Base-by-base conservation (phyloP, 2,329 filamentous ascomycete genomes). In the Canariomyces notabilis region DNA sequence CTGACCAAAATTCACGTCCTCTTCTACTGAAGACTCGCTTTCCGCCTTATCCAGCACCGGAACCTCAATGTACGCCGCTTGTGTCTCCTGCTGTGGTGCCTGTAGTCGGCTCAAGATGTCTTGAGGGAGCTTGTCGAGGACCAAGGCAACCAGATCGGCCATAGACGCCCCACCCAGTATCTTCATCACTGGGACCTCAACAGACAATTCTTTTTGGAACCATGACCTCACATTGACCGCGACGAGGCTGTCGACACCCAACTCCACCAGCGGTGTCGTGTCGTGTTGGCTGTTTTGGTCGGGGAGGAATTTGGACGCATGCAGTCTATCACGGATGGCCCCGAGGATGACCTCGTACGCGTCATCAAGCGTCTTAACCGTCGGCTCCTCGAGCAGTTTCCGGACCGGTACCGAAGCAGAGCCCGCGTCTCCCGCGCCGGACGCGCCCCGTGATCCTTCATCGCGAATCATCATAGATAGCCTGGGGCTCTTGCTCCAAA, bases 121-220 rank as follows among this genome's bases (percentile, higher is more conserved):
- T n/a, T n/a, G n/a, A n/a, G n/a, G n/a, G n/a, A n/a, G n/a, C n/a
- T n/a, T n/a, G n/a, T n/a, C n/a, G n/a, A n/a, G n/a, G n/a, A n/a
- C n/a, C n/a, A n/a, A n/a, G n/a, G n/a, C n/a, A n/a, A n/a, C n/a
- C n/a, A n/a, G n/a, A n/a, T n/a, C n/a, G n/a, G n/a, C n/a, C n/a
- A n/a, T n/a, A n/a, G n/a, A n/a, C n/a, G n/a, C n/a, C n/a, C 26
- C 19, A 8, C n/a, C 12, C 65, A 19, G 45, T 53, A 50, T 56
- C 57, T 69, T 69, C 5, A 74, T 54, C 0, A 73, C 63, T 0
- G 69, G 65, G 1, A 75, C 59, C 39, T 74, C 65, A 1, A 67
- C 54, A 0, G 61, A 44, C 0, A 73, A 22, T 36, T 68, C 59
- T 43, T 68, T 70, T 16, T 65, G 39, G 45, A 73, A 71, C 72